phyloP scores from a whole-genome alignment of 257 asterid species.

The Gentiana macrophylla region DNA sequence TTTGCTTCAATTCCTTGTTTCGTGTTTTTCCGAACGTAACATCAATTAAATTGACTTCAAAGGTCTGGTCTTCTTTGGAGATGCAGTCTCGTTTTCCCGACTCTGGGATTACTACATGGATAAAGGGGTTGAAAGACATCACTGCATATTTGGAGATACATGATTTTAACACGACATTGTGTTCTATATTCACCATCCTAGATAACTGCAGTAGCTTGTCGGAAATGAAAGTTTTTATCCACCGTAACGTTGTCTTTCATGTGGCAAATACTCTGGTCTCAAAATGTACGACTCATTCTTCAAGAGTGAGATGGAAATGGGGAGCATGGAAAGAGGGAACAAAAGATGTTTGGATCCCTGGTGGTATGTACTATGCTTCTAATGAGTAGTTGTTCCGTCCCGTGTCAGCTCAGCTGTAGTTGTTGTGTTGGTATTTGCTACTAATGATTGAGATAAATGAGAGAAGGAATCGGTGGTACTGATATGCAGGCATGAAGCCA shows the following conservation, averaged over 20 bases:
- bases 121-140: slow-evolving; percentile 46
- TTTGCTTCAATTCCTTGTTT: slow-evolving; percentile 39
- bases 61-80: slow-evolving; percentile 57
- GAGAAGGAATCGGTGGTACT: too few species aligned
- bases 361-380: slow-evolving; percentile 17
- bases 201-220: slow-evolving; percentile 39
- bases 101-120: not conserved
- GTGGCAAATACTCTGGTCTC: slow-evolving; percentile 47
- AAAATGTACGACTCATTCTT: slow-evolving; percentile 35
- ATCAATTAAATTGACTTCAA: slow-evolving; percentile 47
- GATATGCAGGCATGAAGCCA: too few species aligned
- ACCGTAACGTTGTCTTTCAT: slow-evolving; percentile 48
- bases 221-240: slow-evolving; percentile 37
- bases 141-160: slow-evolving; percentile 49
- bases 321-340: slow-evolving; percentile 79
- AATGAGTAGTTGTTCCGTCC: too few species aligned
- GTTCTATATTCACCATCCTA: slow-evolving; percentile 34
- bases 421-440: too few species aligned
- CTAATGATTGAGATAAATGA: too few species aligned
- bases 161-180: slow-evolving; percentile 45
- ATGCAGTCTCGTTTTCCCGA: slow-evolving; percentile 8
- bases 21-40: slow-evolving; percentile 38
- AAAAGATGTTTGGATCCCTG: slow-evolving; percentile 48
- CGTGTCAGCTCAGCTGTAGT: too few species aligned
- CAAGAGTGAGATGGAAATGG: slow-evolving; percentile 70